Evolutionary conservation across 805 yeast species (phyloP), one percentile per base, ranked within the genome.

Genomic region (Zygosaccharomyces pseudorouxii): DNA sequence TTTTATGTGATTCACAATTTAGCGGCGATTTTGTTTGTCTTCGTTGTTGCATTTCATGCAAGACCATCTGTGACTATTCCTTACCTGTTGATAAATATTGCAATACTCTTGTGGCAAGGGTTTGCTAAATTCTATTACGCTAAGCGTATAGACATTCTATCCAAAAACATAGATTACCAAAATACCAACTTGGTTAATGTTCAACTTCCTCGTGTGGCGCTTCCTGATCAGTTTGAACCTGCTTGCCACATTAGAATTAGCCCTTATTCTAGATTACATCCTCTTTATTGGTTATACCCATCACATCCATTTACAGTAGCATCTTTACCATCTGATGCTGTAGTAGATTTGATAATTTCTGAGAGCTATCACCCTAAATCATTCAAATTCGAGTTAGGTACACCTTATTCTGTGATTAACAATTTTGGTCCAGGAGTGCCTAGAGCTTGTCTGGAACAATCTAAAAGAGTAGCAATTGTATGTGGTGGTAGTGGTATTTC

Each of bases 401-500:
- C 59, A 3, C 47, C 51, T 1, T 71, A 73, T 51, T 70, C 79
- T 5, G 51, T 76, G 20, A 68, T 70, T 51, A 72, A 72, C 11
- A 68, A 74, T 5, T 77, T 67, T 56, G 71, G 77, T 3, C 71
- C 84, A 6, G 53, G 61, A 9, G 45, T 80, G 3, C 69, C 76
- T 10, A 52, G 58, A 10, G 67, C 70, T 16, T 76, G 79, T 51
- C 74, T 78, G 52, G 64, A 68, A 35, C 71, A 78, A 0, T 81
- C 78, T 0, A 75, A 74, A 29, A 74, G 76, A 35, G 75, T 81
- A 1, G 61, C 71, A 12, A 72, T 84, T 16, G 71, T 84, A 1
- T 78, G 83, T 53, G 92, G 90, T 11, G 93, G 93, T 0, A 78
- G 88, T 1, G 90, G 92, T 0, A 75, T 85, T 9, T 81, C 89